phyloP scores from a whole-genome alignment of 2,329 filamentous ascomycete genomes.

The Colletotrichum trifolii region DNA sequence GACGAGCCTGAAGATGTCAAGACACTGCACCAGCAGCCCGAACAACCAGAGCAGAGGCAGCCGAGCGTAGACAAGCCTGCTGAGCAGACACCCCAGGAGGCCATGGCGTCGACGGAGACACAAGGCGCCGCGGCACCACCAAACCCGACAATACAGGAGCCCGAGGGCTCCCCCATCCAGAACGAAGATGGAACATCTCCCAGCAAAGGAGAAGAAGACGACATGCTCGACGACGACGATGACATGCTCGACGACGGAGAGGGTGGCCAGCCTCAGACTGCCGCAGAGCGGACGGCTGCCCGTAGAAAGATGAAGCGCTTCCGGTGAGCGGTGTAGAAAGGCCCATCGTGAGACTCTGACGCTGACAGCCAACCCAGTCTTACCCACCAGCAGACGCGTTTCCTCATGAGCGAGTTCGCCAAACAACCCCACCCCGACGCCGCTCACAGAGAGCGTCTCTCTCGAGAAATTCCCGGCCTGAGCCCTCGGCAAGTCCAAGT shows the following conservation, averaged over 20 bases:
- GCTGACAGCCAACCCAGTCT: slow-evolving; percentile 68
- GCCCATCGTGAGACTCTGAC: background rate
- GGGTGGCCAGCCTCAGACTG: slow-evolving; percentile 59
- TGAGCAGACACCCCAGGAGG: slow-evolving; percentile 52
- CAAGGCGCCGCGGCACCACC: slow-evolving; percentile 52
- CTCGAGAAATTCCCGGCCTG: slow-evolving; percentile 89
- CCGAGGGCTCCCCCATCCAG: slow-evolving; percentile 44
- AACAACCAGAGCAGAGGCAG: slow-evolving; percentile 41
- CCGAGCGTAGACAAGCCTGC: slow-evolving; percentile 50
- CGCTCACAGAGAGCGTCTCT: slow-evolving; percentile 86
- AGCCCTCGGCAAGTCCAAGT: slow-evolving; percentile 95
- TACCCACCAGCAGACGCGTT: slow-evolving; percentile 96
- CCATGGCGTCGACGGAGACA: slow-evolving; percentile 52
- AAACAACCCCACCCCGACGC: slow-evolving; percentile 95
- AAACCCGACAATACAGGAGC: slow-evolving; percentile 51
- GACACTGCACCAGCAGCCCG: slow-evolving; percentile 39
- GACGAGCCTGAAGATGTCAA: slow-evolving; percentile 49
- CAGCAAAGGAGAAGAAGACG: slow-evolving; percentile 62
- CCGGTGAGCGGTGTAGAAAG: slow-evolving; percentile 60
- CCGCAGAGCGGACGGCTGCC: slow-evolving; percentile 67
- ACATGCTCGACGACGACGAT: slow-evolving; percentile 68
- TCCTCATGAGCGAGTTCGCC: slow-evolving; percentile 96
- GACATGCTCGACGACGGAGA: slow-evolving; percentile 65
- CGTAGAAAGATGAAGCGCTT: slow-evolving; percentile 82
- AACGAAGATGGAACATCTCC: slow-evolving; percentile 47